Evolutionary conservation across 495 filamentous ascomycete species (phyloP), one percentile per base, ranked within the genome.

Genomic region (Lasiosphaeria ovina): DNA sequence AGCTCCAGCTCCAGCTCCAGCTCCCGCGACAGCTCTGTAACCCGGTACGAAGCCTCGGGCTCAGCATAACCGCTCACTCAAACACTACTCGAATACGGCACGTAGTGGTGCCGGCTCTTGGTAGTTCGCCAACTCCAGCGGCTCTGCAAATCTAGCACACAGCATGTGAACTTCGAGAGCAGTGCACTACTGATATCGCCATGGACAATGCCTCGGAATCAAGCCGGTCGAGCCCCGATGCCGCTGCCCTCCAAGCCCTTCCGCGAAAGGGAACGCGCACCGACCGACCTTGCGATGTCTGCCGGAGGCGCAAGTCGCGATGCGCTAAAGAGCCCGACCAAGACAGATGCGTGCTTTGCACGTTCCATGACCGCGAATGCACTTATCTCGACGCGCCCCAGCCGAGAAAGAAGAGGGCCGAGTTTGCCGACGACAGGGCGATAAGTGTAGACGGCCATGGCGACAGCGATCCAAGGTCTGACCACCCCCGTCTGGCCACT

Each of bases 251-350:
- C 10, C 56, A 62, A n/a, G 42, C 57, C 8, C 64, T 58, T 14
- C 31, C 52, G 11, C 60, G 54, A 35, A 62, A 56, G 44, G 54
- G 54, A 34, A 35, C 57, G 12, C 68, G 68, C 44, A 36, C 61
- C 51, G 66, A 69, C 35, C 62, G 66, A n/a, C 69, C 69, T 11
- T 72, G 69, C 73, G 90, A 93, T 78, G 87, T 87, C 54, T 93
- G 90, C 74, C 80, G 91, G 50, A 84, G 84, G 70, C 78, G 90
- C 68, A 92, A 92, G 74, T 89, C 85, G 66, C 83, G 87, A 50
- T 93, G 90, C 73, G 90, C 89, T 24, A 89, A 90, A 74, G 87
- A 90, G 65, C 68, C 72, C 8, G 77, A 72, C 34, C 72, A 74
- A 16, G 64, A 69, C 6, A 73, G 73, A 60, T 81, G 79, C 61